Percentiles rank a stretch among this genome's conserved stretches.
Conservation (phyloP, 140 eudicot species). For the Senecio squalidus region DNA sequence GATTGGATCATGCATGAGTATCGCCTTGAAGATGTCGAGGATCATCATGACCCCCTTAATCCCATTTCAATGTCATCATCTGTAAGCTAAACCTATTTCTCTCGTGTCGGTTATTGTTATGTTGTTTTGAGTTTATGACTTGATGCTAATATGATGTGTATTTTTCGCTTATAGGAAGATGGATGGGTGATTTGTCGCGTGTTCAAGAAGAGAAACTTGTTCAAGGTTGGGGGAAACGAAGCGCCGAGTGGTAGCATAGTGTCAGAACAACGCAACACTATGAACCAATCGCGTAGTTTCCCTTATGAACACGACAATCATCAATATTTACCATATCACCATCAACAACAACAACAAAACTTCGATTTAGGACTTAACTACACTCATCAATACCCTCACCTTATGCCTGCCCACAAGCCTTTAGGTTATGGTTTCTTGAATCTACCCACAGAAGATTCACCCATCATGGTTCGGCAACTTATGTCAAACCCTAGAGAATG, state of each 20-base stretch:
- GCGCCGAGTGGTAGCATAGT: constrained; percentile 21
- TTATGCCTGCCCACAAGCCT: constrained; percentile 46
- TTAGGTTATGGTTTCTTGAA: constrained; percentile 28
- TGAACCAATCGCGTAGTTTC: constrained; percentile 25
- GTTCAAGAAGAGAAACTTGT: constrained; percentile 71
- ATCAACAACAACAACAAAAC: constrained; percentile 34
- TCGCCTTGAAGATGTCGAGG: constrained; percentile 68
- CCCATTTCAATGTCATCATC: constrained; percentile 21
- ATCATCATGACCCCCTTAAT: constrained; percentile 45
- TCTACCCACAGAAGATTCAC: constrained; percentile 40
- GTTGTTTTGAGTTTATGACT: not conserved
- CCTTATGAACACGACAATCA: constrained; percentile 28
- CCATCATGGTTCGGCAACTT: constrained; percentile 53
- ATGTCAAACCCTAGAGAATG: constrained; percentile 66
- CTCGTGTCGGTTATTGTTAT: not conserved
- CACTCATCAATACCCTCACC: constrained; percentile 48
- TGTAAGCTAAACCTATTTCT: constrained; percentile 23
- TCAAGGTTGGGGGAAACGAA: constrained; percentile 57
- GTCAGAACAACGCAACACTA: constrained; percentile 35
- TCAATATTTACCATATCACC: constrained; percentile 35
- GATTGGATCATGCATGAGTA: constrained; percentile 97
- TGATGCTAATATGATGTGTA: not conserved
- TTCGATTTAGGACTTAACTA: constrained; percentile 47
- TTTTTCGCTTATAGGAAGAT: constrained; percentile 41
- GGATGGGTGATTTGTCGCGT: constrained; percentile 91